Evolutionary conservation across 495 filamentous ascomycete genomes (phyloP).

Genomic region (Lophium mytilinum): DNA sequence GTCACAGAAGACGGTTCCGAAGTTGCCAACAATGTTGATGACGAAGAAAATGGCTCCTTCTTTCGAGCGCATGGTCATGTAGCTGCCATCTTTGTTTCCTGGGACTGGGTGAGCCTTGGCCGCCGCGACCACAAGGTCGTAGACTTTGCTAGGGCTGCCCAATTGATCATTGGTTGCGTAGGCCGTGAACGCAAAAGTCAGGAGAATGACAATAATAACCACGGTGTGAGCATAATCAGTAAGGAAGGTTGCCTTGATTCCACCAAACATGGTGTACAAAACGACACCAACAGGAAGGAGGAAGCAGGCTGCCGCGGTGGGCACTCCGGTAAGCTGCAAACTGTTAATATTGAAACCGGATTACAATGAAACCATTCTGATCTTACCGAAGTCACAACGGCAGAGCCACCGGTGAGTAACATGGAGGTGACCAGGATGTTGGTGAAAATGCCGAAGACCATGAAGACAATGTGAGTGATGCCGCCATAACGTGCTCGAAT

Average conservation of each 20-base stretch:
- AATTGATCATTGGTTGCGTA: conserved; percentile 69
- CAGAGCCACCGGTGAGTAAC: conserved; percentile 84
- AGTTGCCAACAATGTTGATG: conserved; percentile 67
- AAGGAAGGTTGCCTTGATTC: conserved; percentile 67
- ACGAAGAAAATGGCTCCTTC: conserved; percentile 94
- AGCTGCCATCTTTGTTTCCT: conserved; percentile 79
- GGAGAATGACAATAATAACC: conserved; percentile 79
- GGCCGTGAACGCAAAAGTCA: conserved; percentile 81
- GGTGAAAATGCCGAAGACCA: conserved; percentile 43
- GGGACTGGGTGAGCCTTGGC: conserved; percentile 65
- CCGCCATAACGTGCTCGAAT: conserved; percentile 47
- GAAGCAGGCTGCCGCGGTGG: conserved; percentile 83
- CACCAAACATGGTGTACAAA: conserved; percentile 57
- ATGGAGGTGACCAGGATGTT: conserved; percentile 67
- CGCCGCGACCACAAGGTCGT: conserved; percentile 68
- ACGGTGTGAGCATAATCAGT: conserved; percentile 85
- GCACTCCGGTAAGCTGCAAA: conserved; percentile 49
- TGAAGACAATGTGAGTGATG: conserved; percentile 43
- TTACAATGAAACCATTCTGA: conserved; percentile 21
- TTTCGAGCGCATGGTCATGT: conserved; percentile 81
- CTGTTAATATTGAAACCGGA: conserved; percentile 1
- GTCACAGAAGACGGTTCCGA: conserved; percentile 68
- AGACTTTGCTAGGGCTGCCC: conserved; percentile 73
- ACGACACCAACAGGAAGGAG: conserved; percentile 81
- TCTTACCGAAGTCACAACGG: conserved; percentile 71